These are phyloP conservation scores for Gillenia trifoliata DNA, from an alignment of 306 rosid genomes.

Conservation along the genomic window DNA sequence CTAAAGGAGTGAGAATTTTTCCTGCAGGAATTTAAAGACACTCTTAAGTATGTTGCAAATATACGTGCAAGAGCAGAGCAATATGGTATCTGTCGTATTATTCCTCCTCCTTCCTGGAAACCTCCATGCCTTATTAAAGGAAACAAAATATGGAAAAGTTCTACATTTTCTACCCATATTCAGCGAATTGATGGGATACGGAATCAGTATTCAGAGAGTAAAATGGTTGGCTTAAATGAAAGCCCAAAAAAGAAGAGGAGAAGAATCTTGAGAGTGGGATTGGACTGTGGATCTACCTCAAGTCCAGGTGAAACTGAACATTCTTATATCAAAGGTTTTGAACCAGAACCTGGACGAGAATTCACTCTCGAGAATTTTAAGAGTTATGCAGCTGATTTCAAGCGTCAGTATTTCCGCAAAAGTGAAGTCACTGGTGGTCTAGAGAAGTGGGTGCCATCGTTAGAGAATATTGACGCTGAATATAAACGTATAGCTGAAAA, in stretches of 20 bases:
- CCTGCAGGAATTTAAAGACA: constrained; percentile 78
- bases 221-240: constrained; percentile 11
- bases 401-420: constrained; percentile 51
- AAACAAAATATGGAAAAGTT: constrained; percentile 42
- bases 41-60: constrained; percentile 56
- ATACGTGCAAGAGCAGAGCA: constrained; percentile 56
- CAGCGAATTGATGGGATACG: constrained; percentile 69
- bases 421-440: constrained; percentile 22
- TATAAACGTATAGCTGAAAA: constrained; percentile 62
- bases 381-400: constrained; percentile 71
- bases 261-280: constrained; percentile 33
- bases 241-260: constrained; percentile 38
- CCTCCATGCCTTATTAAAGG: constrained; percentile 45
- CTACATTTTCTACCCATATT: constrained; percentile 45
- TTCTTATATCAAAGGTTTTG: constrained; percentile 21
- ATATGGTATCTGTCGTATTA: constrained; percentile 80
- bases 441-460: constrained; percentile 55
- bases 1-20: constrained; percentile 13
- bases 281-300: constrained; percentile 29
- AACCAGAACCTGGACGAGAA: constrained; percentile 48
- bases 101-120: constrained; percentile 74
- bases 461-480: constrained; percentile 77
- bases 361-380: constrained; percentile 56
- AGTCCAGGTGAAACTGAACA: constrained; percentile 21
- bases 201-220: constrained; percentile 29